These are phyloP conservation scores for Domatiomyces catenatus DNA, from an alignment of 2,329 filamentous ascomycete species.

Conservation along the genomic window DNA sequence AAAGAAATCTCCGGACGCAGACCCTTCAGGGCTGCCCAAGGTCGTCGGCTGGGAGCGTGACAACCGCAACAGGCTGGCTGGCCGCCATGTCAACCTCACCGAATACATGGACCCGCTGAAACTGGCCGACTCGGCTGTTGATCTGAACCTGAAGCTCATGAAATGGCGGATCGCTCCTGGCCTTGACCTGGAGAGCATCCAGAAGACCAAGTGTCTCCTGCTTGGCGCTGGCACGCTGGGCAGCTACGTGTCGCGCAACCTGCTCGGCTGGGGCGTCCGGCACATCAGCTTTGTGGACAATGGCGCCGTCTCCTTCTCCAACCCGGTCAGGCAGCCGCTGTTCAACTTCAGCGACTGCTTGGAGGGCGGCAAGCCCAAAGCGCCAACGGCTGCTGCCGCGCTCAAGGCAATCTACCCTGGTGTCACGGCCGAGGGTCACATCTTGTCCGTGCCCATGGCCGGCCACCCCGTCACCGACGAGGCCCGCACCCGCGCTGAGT, in stretches of 20 bases:
- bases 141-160: slow-evolving; percentile 94
- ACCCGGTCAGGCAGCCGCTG: slow-evolving; percentile 85
- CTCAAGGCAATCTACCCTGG: slow-evolving; percentile 80
- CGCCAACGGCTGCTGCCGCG: slow-evolving; percentile 61
- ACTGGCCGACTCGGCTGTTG: slow-evolving; percentile 83
- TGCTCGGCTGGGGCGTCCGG: slow-evolving; percentile 89
- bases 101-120: slow-evolving; percentile 83
- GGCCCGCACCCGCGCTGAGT: slow-evolving; percentile 54
- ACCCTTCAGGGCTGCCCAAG: slow-evolving; percentile 50
- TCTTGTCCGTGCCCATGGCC: slow-evolving; percentile 83
- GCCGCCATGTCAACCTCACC: slow-evolving; percentile 64
- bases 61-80: slow-evolving; percentile 57
- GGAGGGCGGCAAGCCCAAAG: slow-evolving; percentile 71
- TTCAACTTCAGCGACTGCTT: slow-evolving; percentile 84
- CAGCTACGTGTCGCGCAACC: slow-evolving; percentile 77
- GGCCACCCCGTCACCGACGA: slow-evolving; percentile 75
- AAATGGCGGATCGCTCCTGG: slow-evolving; percentile 93
- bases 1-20: slow-evolving; percentile 12
- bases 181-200: slow-evolving; percentile 75
- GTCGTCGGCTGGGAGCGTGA: slow-evolving; percentile 93
- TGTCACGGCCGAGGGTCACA: slow-evolving; percentile 64
- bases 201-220: slow-evolving; percentile 74
- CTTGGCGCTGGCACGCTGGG: slow-evolving; percentile 87
- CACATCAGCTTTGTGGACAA: slow-evolving; percentile 96
- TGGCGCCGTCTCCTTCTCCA: slow-evolving; percentile 83